Base-by-base conservation (phyloP, 78 protist species). In the Dictyostelium purpureum region DNA sequence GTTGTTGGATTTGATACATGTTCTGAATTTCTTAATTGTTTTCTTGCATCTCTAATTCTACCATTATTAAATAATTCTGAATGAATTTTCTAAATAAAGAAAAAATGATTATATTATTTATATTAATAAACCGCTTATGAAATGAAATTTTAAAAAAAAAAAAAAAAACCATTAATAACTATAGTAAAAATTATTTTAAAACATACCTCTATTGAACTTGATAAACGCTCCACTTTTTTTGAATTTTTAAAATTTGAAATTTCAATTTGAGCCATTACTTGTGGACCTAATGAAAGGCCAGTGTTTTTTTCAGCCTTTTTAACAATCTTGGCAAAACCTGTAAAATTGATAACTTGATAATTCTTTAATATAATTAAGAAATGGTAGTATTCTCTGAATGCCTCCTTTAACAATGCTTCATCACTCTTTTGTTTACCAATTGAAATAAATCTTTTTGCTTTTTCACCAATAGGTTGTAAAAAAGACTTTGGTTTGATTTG, bases 261-360 rank as follows among this genome's bases (percentile, higher is more conserved):
- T 14, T 85, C 76, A 10, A 73, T 59, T 0, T 7, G 7, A 16
- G 47, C 7, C 40, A 85, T 47, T 2, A 85, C 77, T 6, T 59
- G 38, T 1, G 26, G n/a, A 9, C 51, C 52, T 2, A 85, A 3
- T 21, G 40, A 33, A 1, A 85, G 38, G 6, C 66, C 79, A 2
- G 82, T 73, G 61, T 85, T 85, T 61, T 85, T 85, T 45, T 85
- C 92, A 1, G 92, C 80, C 42, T 85, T 85, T 52, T 85, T 85
- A 11, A 85, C 21, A 12, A 85, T 85, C 49, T 85, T 85, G 28
- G 73, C 82, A 47, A 85, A 45, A 28, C 57, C 92, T 7, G 92
- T 56, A 59, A 59, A 85, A 28, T 85, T 85, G 11, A 85, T 43
- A 28, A 85, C 82, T 61, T 85, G 78, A 59, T 85, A 85, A n/a